These are phyloP conservation scores for Excoecaria cochinchinensis DNA, from an alignment of 345 rosid species.

Conservation along the genomic window DNA sequence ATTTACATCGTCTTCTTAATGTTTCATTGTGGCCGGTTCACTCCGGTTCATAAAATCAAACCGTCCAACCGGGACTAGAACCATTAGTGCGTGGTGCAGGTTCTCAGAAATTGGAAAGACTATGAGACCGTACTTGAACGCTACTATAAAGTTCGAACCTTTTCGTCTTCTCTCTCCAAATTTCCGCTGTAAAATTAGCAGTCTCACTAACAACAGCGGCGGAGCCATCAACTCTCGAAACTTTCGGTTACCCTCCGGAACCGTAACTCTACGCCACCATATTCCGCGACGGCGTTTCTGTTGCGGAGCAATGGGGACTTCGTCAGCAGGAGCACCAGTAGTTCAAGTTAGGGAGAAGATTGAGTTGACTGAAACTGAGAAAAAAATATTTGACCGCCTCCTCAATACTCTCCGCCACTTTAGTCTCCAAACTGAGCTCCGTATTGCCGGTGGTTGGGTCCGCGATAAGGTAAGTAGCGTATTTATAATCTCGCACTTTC, in stretches of 20 bases:
- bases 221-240: constrained; percentile 22
- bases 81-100: neutral
- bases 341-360: constrained; percentile 50
- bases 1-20: neutral
- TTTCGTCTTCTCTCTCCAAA: constrained; percentile 28
- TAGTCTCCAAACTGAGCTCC: constrained; percentile 68
- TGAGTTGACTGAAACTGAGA: constrained; percentile 62
- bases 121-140: constrained; percentile 40
- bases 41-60: neutral
- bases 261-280: constrained; percentile 10
- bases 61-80: neutral
- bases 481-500: neutral
- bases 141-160: constrained; percentile 33
- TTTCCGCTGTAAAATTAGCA: neutral
- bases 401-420: constrained; percentile 60
- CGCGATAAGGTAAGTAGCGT: constrained; percentile 72
- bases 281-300: neutral
- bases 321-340: constrained; percentile 23
- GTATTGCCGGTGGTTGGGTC: constrained; percentile 99
- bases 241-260: neutral
- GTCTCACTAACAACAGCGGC: neutral
- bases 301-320: constrained; percentile 35
- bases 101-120: neutral
- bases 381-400: constrained; percentile 66
- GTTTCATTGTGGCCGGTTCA: neutral